A percentile compares a stretch with the other conserved stretches of the same genome.
phyloP scores from a whole-genome alignment of 1,139 yeast genomes.

The Candida freyschussii region DNA sequence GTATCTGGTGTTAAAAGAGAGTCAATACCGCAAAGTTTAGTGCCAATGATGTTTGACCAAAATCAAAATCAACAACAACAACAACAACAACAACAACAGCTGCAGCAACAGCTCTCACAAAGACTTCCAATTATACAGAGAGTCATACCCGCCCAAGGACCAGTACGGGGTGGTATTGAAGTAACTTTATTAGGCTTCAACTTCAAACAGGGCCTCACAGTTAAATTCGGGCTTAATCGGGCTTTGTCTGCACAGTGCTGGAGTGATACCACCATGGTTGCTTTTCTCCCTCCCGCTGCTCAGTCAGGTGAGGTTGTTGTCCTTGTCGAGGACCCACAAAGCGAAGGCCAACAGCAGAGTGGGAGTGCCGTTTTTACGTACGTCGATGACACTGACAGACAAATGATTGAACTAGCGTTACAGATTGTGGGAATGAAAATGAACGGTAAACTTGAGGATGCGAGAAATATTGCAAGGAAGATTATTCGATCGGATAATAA shows the following conservation, averaged over 20 bases:
- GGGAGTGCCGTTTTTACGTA: constrained; percentile 62
- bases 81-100: constrained; percentile 9
- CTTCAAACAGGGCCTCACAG: constrained; percentile 75
- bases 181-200: constrained; percentile 84
- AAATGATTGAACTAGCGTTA: constrained; percentile 83
- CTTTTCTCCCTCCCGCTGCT: constrained; percentile 87
- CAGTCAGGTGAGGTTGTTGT: constrained; percentile 90
- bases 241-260: constrained; percentile 93
- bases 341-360: constrained; percentile 6
- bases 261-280: constrained; percentile 91
- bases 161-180: constrained; percentile 92
- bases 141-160: constrained; percentile 92
- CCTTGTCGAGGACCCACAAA: constrained; percentile 51
- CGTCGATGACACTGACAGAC: constrained; percentile 88
- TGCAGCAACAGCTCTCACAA: constrained; percentile 10
- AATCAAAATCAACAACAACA: constrained; percentile 8
- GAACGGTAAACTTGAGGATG: constrained; percentile 93
- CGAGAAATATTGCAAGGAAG: constrained; percentile 81
- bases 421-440: constrained; percentile 92
- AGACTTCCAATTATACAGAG: constrained; percentile 49
- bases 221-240: constrained; percentile 78
- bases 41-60: constrained; percentile 5
- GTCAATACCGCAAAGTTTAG: constrained; percentile 1
- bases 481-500: constrained; percentile 56
- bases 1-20: constrained; percentile 3